phyloP scores from a whole-genome alignment of 139 green algal genomes.

The Asterochloris sp. region DNA sequence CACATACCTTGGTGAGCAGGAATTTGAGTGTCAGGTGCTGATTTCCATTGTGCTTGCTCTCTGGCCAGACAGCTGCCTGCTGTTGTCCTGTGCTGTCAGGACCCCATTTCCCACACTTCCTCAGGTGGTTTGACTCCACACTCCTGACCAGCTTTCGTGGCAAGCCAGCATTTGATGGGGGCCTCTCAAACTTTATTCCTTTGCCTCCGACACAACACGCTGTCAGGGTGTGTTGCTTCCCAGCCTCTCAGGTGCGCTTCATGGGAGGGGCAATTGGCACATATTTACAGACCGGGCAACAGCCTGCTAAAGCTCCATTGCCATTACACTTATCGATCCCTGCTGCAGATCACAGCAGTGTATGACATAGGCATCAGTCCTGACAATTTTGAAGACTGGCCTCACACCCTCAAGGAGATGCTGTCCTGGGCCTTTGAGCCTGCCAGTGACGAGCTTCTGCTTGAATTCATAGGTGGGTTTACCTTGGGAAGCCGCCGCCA shows the following conservation, averaged over 20 bases:
- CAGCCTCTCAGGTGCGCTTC: constrained; percentile 6
- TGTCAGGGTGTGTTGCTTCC: constrained; percentile 65
- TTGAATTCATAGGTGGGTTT: constrained; percentile 9
- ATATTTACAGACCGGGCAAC: background rate
- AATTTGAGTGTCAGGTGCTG: background rate
- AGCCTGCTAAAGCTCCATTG: too few relatives aligned
- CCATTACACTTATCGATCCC: background rate
- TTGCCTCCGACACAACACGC: constrained; percentile 35
- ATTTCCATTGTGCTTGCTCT: background rate
- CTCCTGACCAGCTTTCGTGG: constrained; percentile 58
- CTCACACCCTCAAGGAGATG: constrained; percentile 47
- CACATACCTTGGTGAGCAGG: constrained; percentile 65
- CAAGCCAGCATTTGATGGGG: constrained; percentile 58
- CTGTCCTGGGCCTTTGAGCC: constrained; percentile 59
- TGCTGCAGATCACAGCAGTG: constrained; percentile 15
- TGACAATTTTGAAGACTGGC: constrained; percentile 40
- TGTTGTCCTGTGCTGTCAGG: constrained; percentile 15
- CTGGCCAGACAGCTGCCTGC: background rate
- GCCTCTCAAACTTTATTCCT: constrained; percentile 87
- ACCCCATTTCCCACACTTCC: constrained; percentile 3
- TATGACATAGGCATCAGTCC: constrained; percentile 41
- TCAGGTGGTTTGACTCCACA: constrained; percentile 52
- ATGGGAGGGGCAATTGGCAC: constrained; percentile 25
- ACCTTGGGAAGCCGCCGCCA: background rate
- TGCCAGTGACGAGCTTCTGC: constrained; percentile 38